These are phyloP conservation scores for Coleophoma crateriformis DNA, from an alignment of 2,329 filamentous ascomycete genomes.

Conservation along the genomic window DNA sequence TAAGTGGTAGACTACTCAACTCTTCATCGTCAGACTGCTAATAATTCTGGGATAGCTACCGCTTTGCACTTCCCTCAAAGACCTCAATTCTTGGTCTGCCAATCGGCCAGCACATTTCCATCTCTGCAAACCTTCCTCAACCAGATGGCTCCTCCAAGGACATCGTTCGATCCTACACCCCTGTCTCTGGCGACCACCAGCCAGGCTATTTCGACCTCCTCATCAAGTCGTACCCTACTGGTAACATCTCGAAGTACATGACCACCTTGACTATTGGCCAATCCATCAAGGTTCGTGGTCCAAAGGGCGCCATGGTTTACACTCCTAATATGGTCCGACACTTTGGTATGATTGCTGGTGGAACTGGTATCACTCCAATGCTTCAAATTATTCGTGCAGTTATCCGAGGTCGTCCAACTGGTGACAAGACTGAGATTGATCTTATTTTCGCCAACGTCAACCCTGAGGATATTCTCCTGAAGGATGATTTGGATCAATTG, in stretches of 20 bases:
- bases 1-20: slow-evolving; percentile 30
- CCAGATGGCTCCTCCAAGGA: slow-evolving; percentile 69
- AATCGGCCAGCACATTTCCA: slow-evolving; percentile 98
- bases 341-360: slow-evolving; percentile 97
- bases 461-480: slow-evolving; percentile 83
- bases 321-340: slow-evolving; percentile 92
- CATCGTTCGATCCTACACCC: slow-evolving; percentile 87
- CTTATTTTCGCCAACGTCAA: slow-evolving; percentile 98
- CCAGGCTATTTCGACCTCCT: slow-evolving; percentile 92
- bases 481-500: slow-evolving; percentile 82
- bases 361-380: slow-evolving; percentile 98
- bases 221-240: slow-evolving; percentile 95
- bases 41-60: slow-evolving; percentile 60
- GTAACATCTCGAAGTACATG: slow-evolving; percentile 95
- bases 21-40: slow-evolving; percentile 7
- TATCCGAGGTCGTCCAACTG: slow-evolving; percentile 69
- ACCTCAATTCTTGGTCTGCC: slow-evolving; percentile 87
- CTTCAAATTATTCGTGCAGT: slow-evolving; percentile 92
- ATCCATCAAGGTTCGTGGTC: slow-evolving; percentile 83
- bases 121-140: slow-evolving; percentile 69
- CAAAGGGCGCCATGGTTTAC: slow-evolving; percentile 98
- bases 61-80: slow-evolving; percentile 76
- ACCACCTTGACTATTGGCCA: slow-evolving; percentile 77
- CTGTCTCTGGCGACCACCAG: slow-evolving; percentile 83
- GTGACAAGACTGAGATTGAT: slow-evolving; percentile 84